These are phyloP conservation scores for Clausena lansium DNA, from an alignment of 345 rosid species.

Conservation along the genomic window DNA sequence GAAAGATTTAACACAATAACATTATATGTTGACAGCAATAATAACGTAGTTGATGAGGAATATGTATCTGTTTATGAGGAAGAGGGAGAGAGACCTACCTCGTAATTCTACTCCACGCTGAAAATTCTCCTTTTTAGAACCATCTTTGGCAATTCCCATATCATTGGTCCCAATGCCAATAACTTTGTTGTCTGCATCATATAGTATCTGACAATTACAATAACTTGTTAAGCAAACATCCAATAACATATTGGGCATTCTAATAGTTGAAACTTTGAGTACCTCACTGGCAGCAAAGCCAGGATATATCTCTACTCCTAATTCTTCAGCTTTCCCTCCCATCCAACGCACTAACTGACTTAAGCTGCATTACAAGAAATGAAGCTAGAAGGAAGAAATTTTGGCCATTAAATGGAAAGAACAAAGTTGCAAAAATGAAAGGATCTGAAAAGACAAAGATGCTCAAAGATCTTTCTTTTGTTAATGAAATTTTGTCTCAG, in stretches of 20 bases:
- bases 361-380: slow-evolving; percentile 45
- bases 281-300: slow-evolving; percentile 98
- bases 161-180: slow-evolving; percentile 89
- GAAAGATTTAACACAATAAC: neutral
- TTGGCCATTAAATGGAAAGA: neutral
- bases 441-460: neutral
- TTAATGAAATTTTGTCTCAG: neutral
- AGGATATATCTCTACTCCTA: slow-evolving; percentile 94
- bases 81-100: slow-evolving; percentile 46
- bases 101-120: slow-evolving; percentile 80
- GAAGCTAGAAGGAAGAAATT: slow-evolving; percentile 7
- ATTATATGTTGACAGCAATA: neutral
- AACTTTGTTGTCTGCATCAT: slow-evolving; percentile 60
- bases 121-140: slow-evolving; percentile 79
- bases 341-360: slow-evolving; percentile 89
- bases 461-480: neutral
- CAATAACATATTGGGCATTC: neutral
- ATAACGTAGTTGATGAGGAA: neutral
- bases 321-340: slow-evolving; percentile 91
- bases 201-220: slow-evolving; percentile 54
- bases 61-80: neutral
- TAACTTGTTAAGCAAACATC: slow-evolving; percentile 20
- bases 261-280: slow-evolving; percentile 11
- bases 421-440: neutral
- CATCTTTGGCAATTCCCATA: slow-evolving; percentile 96